A percentile compares a stretch with the other conserved stretches of the same genome.
These are phyloP conservation scores for Fusarium tricinctum DNA, from an alignment of 2,329 filamentous ascomycete species.

Conservation along the genomic window DNA sequence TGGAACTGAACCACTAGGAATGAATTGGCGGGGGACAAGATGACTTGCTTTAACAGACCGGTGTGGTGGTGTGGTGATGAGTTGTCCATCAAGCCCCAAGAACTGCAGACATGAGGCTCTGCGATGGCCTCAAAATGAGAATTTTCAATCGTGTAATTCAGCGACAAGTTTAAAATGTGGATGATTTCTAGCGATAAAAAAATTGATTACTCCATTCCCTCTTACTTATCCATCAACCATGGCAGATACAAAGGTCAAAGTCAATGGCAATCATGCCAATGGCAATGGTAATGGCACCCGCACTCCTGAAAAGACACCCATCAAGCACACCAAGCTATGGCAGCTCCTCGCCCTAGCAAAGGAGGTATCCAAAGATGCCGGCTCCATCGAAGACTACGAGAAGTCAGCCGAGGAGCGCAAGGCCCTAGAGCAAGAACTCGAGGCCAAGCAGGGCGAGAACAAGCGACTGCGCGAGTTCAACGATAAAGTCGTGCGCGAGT, in stretches of 20 bases:
- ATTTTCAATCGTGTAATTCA: slow-evolving; percentile 18
- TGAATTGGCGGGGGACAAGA: slow-evolving; percentile 34
- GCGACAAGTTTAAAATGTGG: slow-evolving; percentile 41
- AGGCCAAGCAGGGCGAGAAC: slow-evolving; percentile 42
- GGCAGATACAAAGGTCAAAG: slow-evolving; percentile 50
- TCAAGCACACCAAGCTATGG: slow-evolving; percentile 46
- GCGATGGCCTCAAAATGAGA: slow-evolving; percentile 37
- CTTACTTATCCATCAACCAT: slow-evolving; percentile 34
- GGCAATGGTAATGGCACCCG: slow-evolving; percentile 46
- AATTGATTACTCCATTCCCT: slow-evolving; percentile 28
- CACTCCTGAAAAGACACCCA: slow-evolving; percentile 27
- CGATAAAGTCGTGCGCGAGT: slow-evolving; percentile 44
- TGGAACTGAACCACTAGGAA: slow-evolving; percentile 30
- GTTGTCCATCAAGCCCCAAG: slow-evolving; percentile 44
- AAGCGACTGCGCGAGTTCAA: slow-evolving; percentile 48
- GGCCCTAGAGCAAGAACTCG: slow-evolving; percentile 46
- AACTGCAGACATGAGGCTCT: slow-evolving; percentile 45
- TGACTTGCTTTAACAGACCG: slow-evolving; percentile 33
- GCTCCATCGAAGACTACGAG: slow-evolving; percentile 49
- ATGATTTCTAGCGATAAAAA: slow-evolving; percentile 33
- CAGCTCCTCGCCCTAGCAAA: slow-evolving; percentile 49
- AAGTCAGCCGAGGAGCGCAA: slow-evolving; percentile 41
- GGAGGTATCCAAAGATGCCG: slow-evolving; percentile 48
- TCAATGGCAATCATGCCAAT: slow-evolving; percentile 37
- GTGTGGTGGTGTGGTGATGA: slow-evolving; percentile 47